Base-by-base conservation (phyloP, 2,329 filamentous ascomycete genomes). In the Biscogniauxia sp. region DNA sequence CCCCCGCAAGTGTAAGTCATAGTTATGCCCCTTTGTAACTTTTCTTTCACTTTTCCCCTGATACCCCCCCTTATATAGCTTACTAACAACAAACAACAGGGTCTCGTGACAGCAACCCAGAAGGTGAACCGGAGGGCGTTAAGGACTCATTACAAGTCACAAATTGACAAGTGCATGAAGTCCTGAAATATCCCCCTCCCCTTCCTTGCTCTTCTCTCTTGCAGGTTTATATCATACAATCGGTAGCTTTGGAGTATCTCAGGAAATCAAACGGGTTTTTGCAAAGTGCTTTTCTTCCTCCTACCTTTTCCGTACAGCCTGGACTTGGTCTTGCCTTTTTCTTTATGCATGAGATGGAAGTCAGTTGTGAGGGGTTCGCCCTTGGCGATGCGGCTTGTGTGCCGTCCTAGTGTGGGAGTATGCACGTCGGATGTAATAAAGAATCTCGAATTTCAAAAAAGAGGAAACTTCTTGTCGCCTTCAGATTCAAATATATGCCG, bases 1-100 rank as follows among this genome's bases (percentile, higher is more conserved):
- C 89, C 58, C 90, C 92, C 57, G 84, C 87, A 61, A 95, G 88
- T 73, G 91, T 94, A 80, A 88, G 90, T 84, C 17, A n/a, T n/a
- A 11, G 11, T 60, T 51, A 20, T 32, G 45, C 50, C 20, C 9
- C 50, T 54, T 53, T 58, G 23, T 23, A 23, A 5, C 45, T 28
- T 2, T 32, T 32, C 11, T 6, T 20, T 20, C 19, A 11, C 5
- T 32, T 32, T 37, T 25, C 20, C 25, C 20, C 49, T 25, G 2
- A 50, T 6, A 3, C 20, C 26, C 23, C 20, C 15, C 13, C 41
- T 53, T 25, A 50, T 8, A 51, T n/a, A 41, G 45, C 37, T 45
- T 54, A 50, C 57, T 65, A 9, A 64, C 32, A 20, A 54, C 19
- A 11, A 45, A 19, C 23, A 4, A 19, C 59, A 86, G 84, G 83